phyloP scores from a whole-genome alignment of 2,329 filamentous ascomycete species.

The Orbilia oligospora region DNA sequence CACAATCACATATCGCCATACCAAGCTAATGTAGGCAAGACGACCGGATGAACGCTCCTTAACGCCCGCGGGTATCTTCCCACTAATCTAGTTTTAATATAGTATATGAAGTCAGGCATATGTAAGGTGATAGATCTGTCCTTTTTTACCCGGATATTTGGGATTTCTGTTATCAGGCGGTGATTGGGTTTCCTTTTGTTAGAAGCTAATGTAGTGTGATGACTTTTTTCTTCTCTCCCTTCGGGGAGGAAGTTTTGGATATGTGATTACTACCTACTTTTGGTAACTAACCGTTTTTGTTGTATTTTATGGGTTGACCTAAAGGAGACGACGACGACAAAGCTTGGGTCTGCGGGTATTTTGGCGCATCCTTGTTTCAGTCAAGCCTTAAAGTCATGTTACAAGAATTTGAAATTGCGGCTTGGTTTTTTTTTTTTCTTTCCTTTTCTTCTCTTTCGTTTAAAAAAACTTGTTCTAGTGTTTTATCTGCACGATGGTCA shows the following conservation, averaged over 20 bases:
- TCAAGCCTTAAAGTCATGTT: constrained; percentile 26
- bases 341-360: neutral
- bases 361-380: constrained; percentile 35
- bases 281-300: constrained; percentile 16
- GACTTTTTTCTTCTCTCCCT: constrained; percentile 65
- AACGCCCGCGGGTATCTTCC: constrained; percentile 13
- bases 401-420: neutral
- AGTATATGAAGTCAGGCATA: constrained; percentile 2
- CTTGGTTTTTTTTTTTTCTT: neutral
- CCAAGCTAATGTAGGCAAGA: constrained; percentile 17
- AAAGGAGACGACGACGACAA: neutral
- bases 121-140: constrained; percentile 33
- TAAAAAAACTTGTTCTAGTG: constrained; percentile 15
- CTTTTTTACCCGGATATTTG: constrained; percentile 63
- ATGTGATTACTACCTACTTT: constrained; percentile 62
- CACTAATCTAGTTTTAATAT: constrained; percentile 34
- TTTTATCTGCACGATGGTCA: constrained; percentile 59
- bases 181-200: constrained; percentile 61
- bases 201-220: constrained; percentile 58
- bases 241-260: neutral
- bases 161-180: constrained; percentile 66
- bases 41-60: constrained; percentile 23
- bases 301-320: constrained; percentile 28
- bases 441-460: neutral
- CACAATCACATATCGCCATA: constrained; percentile 27